Base-by-base conservation (phyloP, 345 rosid genomes). In the Leavenworthia alabamica region DNA sequence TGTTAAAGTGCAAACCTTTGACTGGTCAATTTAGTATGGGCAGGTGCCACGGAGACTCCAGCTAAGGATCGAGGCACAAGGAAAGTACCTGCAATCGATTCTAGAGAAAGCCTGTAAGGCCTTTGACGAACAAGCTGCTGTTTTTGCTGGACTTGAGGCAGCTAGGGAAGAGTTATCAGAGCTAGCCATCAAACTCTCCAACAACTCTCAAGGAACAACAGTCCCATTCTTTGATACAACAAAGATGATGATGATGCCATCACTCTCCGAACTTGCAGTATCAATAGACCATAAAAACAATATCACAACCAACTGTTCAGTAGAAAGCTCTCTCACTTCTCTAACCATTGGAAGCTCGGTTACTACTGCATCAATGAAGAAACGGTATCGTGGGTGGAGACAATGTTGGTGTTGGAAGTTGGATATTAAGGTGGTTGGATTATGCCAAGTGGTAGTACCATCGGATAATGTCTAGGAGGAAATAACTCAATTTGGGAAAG, bases 21-120 rank as follows among this genome's bases (percentile, higher is more conserved):
- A 28, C 12, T 44, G 37, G 20, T 53, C 59, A n/a, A 74, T 59
- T 35, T 36, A 63, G 71, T 48, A 48, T 56, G 64, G 50, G 66
- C 90, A 93, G 99, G 97, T 93, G 33, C 99, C 87, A 67, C 88
- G 83, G 28, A 85, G 79, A 14, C 95, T 93, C 58, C 99, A 87
- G 75, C 83, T 87, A 23, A 82, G 99, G 64, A 89, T 89, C 5
- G 99, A 93, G 71, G 88, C 99, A 4, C 99, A 93, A 70, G 82
- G 95, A 55, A 87, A 86, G 70, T 93, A 89, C 80, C 81, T 93
- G 48, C 97, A 93, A 60, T 70, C 92, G 3, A 93, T 93, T 75
- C 90, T 93, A 0, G 97, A 93, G 64, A 93, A 89, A 78, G 97
- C 99, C 37, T 84, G 96, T 75, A 85, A 83, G 80, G 90, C 86